phyloP scores from a whole-genome alignment of 257 asterid species.

The Solanum etuberosum region DNA sequence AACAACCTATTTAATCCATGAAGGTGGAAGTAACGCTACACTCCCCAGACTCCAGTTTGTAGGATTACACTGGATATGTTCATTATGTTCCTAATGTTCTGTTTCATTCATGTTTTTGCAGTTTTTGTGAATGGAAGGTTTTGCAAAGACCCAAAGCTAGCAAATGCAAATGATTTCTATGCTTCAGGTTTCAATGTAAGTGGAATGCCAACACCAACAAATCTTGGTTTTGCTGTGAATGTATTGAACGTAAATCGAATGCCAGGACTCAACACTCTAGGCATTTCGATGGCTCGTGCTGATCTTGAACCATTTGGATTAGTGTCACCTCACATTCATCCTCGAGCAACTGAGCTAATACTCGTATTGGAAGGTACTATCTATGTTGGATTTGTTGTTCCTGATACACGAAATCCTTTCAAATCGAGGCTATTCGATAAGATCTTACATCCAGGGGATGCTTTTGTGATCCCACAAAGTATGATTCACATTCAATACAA shows the following conservation, averaged over 20 bases:
- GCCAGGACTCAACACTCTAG: conserved; percentile 2
- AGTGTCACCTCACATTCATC: background rate
- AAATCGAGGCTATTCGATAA: background rate
- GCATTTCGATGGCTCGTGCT: background rate
- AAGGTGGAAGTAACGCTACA: background rate
- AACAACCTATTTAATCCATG: background rate
- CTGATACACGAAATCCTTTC: background rate
- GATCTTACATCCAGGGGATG: background rate
- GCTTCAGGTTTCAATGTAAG: background rate
- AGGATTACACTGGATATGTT: background rate
- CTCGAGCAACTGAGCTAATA: background rate
- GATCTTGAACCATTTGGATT: background rate
- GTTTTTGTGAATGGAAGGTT: background rate
- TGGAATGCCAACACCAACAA: background rate
- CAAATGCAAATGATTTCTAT: background rate
- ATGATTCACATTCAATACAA: background rate
- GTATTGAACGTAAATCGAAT: background rate
- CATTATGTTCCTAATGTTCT: background rate
- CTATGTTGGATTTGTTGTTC: background rate
- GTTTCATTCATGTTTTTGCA: background rate
- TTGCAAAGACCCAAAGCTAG: conserved; percentile 1
- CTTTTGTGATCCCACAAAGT: background rate
- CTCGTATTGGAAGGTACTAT: background rate
- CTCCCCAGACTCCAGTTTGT: fast-evolving
- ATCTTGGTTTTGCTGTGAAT: background rate